These are phyloP conservation scores for Saccharomycopsis malanga DNA, from an alignment of 805 yeast species.

Conservation along the genomic window DNA sequence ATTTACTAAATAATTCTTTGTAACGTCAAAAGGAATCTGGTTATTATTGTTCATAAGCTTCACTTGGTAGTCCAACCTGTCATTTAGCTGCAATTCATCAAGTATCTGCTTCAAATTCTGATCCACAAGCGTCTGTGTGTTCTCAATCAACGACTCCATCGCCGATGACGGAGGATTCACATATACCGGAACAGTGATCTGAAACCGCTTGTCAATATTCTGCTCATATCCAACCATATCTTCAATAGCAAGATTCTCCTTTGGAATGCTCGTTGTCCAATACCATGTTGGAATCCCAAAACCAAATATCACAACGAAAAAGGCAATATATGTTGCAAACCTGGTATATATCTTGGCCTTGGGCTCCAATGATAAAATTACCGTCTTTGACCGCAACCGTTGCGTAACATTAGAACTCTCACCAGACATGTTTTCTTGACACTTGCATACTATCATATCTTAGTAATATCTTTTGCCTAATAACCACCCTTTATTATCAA, in stretches of 20 bases:
- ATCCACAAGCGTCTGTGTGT: conserved; percentile 35
- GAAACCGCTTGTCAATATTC: conserved; percentile 26
- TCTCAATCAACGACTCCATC: conserved; percentile 28
- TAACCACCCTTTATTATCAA: too few species aligned
- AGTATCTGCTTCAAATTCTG: conserved; percentile 25
- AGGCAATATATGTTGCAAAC: conserved; percentile 25
- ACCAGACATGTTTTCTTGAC: too few species aligned
- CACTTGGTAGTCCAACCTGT: conserved; percentile 29
- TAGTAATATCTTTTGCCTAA: too few species aligned
- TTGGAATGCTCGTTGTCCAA: conserved; percentile 51
- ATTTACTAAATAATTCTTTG: conserved; percentile 34
- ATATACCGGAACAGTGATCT: conserved; percentile 38
- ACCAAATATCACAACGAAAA: conserved; percentile 27
- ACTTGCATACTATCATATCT: too few species aligned
- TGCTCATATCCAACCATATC: conserved; percentile 32
- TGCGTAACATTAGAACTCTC: too few species aligned
- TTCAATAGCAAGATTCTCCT: conserved; percentile 52
- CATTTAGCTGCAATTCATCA: background rate
- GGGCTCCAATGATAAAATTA: conserved; percentile 11
- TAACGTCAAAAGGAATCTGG: conserved; percentile 25
- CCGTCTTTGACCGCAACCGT: conserved; percentile 3
- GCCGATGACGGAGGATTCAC: conserved; percentile 33
- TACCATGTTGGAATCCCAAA: conserved; percentile 57
- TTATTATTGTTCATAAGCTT: conserved; percentile 21
- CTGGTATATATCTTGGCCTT: conserved; percentile 18